Conservation (phyloP, 2,329 filamentous ascomycete genomes). For the Chaetothyriales sp. region DNA sequence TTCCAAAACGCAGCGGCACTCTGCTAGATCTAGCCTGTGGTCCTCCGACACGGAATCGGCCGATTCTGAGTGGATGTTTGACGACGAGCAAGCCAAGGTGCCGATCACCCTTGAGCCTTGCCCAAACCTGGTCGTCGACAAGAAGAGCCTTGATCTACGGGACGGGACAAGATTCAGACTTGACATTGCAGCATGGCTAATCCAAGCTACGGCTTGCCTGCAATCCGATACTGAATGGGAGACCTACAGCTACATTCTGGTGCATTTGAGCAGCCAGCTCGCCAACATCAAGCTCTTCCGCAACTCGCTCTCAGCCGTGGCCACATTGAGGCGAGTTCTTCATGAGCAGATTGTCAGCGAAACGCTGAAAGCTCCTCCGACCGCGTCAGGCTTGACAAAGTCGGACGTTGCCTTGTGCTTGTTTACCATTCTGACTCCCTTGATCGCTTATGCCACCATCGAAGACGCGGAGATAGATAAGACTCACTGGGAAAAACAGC, state of each 20-base stretch:
- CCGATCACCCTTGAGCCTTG: conserved; percentile 5
- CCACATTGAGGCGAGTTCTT: conserved; percentile 58
- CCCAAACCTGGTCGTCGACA: conserved; percentile 1
- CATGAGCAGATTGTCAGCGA: conserved; percentile 73
- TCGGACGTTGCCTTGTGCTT: conserved; percentile 81
- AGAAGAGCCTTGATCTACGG: conserved; percentile 14
- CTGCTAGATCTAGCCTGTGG: conserved; percentile 3
- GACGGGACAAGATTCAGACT: conserved; percentile 28
- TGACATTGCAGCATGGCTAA: conserved; percentile 58
- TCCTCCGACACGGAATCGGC: background rate
- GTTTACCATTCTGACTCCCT: conserved; percentile 72
- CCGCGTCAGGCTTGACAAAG: conserved; percentile 64
- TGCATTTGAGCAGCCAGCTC: conserved; percentile 74
- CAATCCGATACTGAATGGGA: conserved; percentile 74
- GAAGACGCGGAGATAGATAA: conserved; percentile 76
- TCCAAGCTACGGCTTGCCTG: conserved; percentile 59
- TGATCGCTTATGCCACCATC: conserved; percentile 56
- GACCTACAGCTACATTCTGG: conserved; percentile 77
- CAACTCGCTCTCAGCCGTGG: conserved; percentile 59
- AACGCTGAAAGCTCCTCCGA: conserved; percentile 67
- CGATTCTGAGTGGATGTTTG: conserved; percentile 38
- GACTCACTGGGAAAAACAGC: conserved; percentile 46
- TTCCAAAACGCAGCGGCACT: conserved; percentile 8
- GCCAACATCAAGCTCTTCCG: conserved; percentile 79
- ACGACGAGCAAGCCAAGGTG: conserved; percentile 25